Percentiles rank a stretch among this genome's conserved stretches.
Conservation (phyloP, 2,329 filamentous ascomycete genomes). For the Acrodontium crateriforme region DNA sequence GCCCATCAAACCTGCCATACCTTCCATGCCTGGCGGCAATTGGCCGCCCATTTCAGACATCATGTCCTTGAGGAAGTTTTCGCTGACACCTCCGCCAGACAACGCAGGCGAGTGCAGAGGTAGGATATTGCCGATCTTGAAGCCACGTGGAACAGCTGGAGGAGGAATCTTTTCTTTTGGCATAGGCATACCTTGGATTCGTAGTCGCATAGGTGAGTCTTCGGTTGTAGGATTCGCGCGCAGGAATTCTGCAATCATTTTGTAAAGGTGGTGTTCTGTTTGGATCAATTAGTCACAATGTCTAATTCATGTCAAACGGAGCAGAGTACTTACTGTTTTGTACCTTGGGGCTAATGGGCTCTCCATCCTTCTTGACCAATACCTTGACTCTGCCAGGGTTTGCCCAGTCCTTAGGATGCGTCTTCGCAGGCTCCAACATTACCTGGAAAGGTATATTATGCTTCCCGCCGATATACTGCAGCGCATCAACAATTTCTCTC, state of each 20-base stretch:
- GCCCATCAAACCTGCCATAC: conserved; percentile 15
- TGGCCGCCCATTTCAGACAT: conserved; percentile 69
- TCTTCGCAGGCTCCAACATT: conserved; percentile 80
- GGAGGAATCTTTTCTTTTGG: conserved; percentile 45
- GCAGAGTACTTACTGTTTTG: conserved; percentile 46
- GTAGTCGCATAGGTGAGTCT: conserved; percentile 53
- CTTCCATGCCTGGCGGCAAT: conserved; percentile 17
- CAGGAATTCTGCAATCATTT: conserved; percentile 64
- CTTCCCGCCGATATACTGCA: conserved; percentile 42
- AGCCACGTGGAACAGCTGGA: conserved; percentile 59
- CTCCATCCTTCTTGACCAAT: conserved; percentile 50
- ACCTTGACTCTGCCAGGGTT: conserved; percentile 87
- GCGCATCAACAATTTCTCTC: conserved; percentile 77
- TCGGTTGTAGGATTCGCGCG: conserved; percentile 64
- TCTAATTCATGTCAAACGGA: background rate
- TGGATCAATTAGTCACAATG: background rate
- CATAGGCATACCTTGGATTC: conserved; percentile 62
- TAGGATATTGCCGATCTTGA: conserved; percentile 75
- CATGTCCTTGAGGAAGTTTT: conserved; percentile 92
- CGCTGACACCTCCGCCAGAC: conserved; percentile 82
- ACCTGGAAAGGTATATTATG: conserved; percentile 34
- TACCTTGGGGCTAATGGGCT: conserved; percentile 35
- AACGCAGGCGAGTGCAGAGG: conserved; percentile 81
- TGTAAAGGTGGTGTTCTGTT: conserved; percentile 76
- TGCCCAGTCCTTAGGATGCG: conserved; percentile 92